phyloP scores from a whole-genome alignment of 2,329 filamentous ascomycete species.

The Fusarium heterosporum region DNA sequence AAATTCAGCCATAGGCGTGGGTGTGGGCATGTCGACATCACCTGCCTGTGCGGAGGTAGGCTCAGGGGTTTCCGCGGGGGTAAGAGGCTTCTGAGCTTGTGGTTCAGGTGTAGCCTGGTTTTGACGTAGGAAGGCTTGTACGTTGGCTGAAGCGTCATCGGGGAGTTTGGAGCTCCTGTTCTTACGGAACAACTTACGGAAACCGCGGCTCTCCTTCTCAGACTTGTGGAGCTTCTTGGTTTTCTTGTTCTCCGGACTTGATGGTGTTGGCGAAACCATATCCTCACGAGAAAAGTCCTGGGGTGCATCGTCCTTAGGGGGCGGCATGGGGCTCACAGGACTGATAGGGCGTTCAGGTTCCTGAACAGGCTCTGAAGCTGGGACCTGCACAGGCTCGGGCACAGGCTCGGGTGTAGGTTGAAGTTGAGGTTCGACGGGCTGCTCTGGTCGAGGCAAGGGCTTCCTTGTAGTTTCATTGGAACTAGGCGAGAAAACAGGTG shows the following conservation, averaged over 20 bases:
- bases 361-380: constrained; percentile 14
- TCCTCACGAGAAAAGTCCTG: constrained; percentile 38
- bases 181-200: constrained; percentile 76
- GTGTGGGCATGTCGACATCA: constrained; percentile 32
- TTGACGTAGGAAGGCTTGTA: constrained; percentile 63
- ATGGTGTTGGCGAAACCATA: constrained; percentile 44
- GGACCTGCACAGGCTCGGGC: constrained; percentile 16
- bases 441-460: constrained; percentile 29
- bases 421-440: constrained; percentile 3
- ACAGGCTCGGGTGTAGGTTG: constrained; percentile 19
- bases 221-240: constrained; percentile 68
- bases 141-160: constrained; percentile 64
- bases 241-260: constrained; percentile 57
- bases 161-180: constrained; percentile 68
- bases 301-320: constrained; percentile 45
- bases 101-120: constrained; percentile 48
- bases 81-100: constrained; percentile 16
- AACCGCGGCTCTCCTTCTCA: constrained; percentile 60
- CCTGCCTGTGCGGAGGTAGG: constrained; percentile 26
- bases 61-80: constrained; percentile 45
- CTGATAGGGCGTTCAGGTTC: constrained; percentile 26
- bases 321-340: constrained; percentile 37
- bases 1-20: constrained; percentile 39
- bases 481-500: constrained; percentile 44
- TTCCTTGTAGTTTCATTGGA: constrained; percentile 37